Evolutionary conservation across 2,329 filamentous ascomycete species (phyloP), one percentile per base, ranked within the genome.

Genomic region (Ophiostoma novo-ulmi): DNA sequence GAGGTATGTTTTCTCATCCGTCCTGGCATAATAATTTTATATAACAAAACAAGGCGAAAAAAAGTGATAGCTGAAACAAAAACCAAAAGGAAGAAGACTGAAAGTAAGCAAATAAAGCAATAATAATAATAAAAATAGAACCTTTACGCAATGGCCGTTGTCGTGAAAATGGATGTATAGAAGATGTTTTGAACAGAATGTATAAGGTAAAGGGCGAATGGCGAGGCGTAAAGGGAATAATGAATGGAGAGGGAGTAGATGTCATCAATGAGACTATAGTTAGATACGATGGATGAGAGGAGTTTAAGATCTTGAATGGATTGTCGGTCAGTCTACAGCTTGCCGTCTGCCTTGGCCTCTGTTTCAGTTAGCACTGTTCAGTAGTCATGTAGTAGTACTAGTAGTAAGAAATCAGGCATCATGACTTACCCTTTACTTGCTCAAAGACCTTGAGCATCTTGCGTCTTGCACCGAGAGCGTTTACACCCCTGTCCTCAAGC

Each of bases 361-460:
- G 76, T 71, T 68, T 17, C 52, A n/a, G 70, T 68, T 55, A 70
- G 69, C 41, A 31, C 8, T 14, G 11, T 35, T 26, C 31, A 22
- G 26, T 5, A 52, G 5, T 7, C 65, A 17, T n/a, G 8, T 13
- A 26, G 22, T 52, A 67, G 22, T n/a, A n/a, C 1, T 26, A 20
- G 31, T 31, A 31, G 31, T 31, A 44, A 48, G 11, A 67, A 66
- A 58, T 22, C 20, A 55, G 11, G 22, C 6, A 22, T 10, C 7
- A 20, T 31, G 17, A 67, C 81, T 74, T 81, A 89, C 88, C 91
- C 81, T 89, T 93, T 77, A 98, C 94, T 83, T 97, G 94, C 77
- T 98, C 95, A 81, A 98, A 98, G 71, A 98, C 95, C 88, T 99
- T 99, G 73, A 99, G 83, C 92, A 99, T 96, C 87, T 99, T 99